Conservation (phyloP, 805 yeast species). For the Suhomyces sp. region DNA sequence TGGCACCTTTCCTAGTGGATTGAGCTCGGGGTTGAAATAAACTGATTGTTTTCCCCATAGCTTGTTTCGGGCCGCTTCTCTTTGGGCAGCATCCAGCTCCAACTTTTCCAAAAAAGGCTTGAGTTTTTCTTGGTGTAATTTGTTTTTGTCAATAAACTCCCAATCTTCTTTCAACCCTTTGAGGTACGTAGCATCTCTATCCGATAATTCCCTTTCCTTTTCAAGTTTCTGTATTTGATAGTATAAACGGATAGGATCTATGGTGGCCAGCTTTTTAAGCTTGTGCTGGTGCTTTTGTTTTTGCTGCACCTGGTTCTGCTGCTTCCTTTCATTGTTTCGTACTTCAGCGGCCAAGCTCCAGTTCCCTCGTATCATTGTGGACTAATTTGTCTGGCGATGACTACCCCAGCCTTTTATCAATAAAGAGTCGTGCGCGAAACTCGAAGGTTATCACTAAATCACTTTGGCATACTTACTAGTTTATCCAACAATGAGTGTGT, state of each 20-base stretch:
- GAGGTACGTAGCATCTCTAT: slow-evolving; percentile 19
- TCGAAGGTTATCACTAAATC: neutral
- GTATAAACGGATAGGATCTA: slow-evolving; percentile 35
- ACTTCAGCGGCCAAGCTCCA: slow-evolving; percentile 39
- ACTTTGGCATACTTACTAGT: neutral
- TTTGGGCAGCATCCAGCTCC: slow-evolving; percentile 16
- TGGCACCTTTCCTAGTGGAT: slow-evolving; percentile 59
- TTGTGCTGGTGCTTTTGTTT: slow-evolving; percentile 33
- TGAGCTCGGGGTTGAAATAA: slow-evolving; percentile 65
- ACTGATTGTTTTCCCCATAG: slow-evolving; percentile 49
- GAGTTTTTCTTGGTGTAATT: slow-evolving; percentile 32
- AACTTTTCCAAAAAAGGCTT: slow-evolving; percentile 19
- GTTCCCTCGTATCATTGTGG: slow-evolving; percentile 22
- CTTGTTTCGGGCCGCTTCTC: slow-evolving; percentile 17
- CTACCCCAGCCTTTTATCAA: neutral
- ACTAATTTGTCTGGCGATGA: neutral
- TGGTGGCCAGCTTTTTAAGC: slow-evolving; percentile 22
- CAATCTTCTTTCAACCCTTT: slow-evolving; percentile 38
- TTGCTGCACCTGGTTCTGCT: slow-evolving; percentile 33
- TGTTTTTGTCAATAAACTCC: slow-evolving; percentile 32
- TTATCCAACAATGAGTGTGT: neutral
- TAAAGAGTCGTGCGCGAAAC: neutral
- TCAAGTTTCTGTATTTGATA: slow-evolving; percentile 32
- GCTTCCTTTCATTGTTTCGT: slow-evolving; percentile 33
- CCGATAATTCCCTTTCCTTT: slow-evolving; percentile 9